phyloP scores from a whole-genome alignment of 2,329 filamentous ascomycete genomes.

The Colletotrichum melonis region DNA sequence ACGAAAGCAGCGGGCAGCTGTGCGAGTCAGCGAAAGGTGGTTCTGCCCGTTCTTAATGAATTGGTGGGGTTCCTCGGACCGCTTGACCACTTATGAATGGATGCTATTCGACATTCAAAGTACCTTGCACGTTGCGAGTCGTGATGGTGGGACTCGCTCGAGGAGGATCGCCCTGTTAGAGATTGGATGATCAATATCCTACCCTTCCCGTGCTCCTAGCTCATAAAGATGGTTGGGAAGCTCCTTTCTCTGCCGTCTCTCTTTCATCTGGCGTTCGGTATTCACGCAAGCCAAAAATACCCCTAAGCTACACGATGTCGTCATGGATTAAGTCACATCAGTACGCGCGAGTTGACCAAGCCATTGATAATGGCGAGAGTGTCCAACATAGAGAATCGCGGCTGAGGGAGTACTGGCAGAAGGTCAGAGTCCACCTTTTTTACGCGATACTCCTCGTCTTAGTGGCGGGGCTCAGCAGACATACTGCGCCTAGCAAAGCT shows the following conservation, averaged over 20 bases:
- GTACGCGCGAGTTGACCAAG: background rate
- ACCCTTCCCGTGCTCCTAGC: background rate
- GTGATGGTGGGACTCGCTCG: background rate
- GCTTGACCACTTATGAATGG: background rate
- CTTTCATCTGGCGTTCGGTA: background rate
- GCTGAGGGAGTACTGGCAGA: background rate
- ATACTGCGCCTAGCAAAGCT: background rate
- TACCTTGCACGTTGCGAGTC: background rate
- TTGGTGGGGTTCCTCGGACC: background rate
- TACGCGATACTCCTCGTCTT: conserved; percentile 1
- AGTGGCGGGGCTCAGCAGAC: background rate
- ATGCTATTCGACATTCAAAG: background rate
- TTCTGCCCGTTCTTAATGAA: background rate
- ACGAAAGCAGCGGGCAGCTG: too few species aligned
- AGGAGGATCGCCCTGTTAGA: background rate
- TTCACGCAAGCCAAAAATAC: too few species aligned
- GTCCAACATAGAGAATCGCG: background rate
- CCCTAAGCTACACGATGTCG: background rate
- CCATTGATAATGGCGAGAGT: background rate
- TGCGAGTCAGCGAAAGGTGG: background rate
- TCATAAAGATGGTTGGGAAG: background rate
- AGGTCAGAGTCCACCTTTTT: background rate
- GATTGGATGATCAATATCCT: background rate
- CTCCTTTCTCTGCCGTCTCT: too few species aligned
- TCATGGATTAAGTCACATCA: background rate